Evolutionary conservation across 352 stramenopile genomes (phyloP).

Genomic region (Globisporangium spinosum): DNA sequence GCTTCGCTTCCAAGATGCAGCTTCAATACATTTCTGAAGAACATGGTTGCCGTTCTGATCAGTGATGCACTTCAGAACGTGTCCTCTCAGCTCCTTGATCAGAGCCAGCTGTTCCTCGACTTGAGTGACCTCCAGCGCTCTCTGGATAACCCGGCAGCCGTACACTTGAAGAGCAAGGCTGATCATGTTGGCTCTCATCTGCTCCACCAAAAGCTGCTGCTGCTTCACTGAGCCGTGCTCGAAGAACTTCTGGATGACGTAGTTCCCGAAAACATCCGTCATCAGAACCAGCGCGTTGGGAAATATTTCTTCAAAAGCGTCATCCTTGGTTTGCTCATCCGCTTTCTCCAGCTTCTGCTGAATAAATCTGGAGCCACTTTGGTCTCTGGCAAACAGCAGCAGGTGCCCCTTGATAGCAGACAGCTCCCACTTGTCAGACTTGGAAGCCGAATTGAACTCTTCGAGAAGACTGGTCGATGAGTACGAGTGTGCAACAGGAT

Average conservation of each 20-base stretch:
- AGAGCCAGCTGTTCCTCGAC: constrained; percentile 70
- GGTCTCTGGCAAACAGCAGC: constrained; percentile 83
- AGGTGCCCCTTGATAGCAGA: constrained; percentile 80
- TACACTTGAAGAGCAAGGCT: constrained; percentile 94
- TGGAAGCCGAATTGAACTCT: constrained; percentile 68
- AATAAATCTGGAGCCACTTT: constrained; percentile 84
- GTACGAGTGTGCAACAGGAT: constrained; percentile 61
- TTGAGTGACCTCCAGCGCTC: constrained; percentile 79
- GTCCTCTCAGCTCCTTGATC: constrained; percentile 74
- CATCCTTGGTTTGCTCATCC: constrained; percentile 58
- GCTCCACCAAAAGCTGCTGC: constrained; percentile 76
- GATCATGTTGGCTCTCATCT: constrained; percentile 93
- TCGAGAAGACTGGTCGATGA: constrained; percentile 71
- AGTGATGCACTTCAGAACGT: constrained; percentile 92
- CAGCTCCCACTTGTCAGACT: constrained; percentile 82
- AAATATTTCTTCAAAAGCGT: constrained; percentile 84
- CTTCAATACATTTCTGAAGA: constrained; percentile 98
- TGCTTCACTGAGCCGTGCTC: constrained; percentile 91
- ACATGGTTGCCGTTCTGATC: constrained; percentile 99
- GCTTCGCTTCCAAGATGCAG: constrained; percentile 54
- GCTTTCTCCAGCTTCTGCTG: constrained; percentile 88
- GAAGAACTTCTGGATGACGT: constrained; percentile 98
- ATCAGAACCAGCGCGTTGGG: constrained; percentile 79
- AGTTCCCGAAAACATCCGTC: constrained; percentile 98
- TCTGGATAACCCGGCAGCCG: constrained; percentile 96